phyloP scores from a whole-genome alignment of 495 filamentous ascomycete species.

The Venustampulla echinocandica region DNA sequence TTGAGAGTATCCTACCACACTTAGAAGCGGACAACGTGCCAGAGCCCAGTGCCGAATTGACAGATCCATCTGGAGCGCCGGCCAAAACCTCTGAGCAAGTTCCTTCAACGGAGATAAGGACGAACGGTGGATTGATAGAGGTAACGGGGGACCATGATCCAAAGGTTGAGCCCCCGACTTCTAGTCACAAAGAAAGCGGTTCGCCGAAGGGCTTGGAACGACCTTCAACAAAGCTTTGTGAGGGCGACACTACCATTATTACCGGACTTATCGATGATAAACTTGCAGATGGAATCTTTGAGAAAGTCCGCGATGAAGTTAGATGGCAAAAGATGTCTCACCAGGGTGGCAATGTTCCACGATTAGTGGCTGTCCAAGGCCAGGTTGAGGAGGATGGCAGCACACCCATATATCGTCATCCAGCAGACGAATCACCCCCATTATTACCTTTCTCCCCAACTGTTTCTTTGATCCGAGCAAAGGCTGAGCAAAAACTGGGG shows the following conservation, averaged over 20 bases:
- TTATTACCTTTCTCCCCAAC: slow-evolving; percentile 64
- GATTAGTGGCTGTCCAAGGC: slow-evolving; percentile 89
- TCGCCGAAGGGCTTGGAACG: slow-evolving; percentile 5
- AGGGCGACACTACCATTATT: slow-evolving; percentile 74
- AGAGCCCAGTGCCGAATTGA: background rate
- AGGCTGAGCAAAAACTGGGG: slow-evolving; percentile 58
- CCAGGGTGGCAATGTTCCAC: slow-evolving; percentile 81
- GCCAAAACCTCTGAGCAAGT: background rate
- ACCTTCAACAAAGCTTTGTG: slow-evolving; percentile 39
- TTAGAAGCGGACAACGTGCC: background rate
- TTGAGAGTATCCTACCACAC: slow-evolving; percentile 5
- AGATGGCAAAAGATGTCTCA: slow-evolving; percentile 90
- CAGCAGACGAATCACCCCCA: slow-evolving; percentile 80
- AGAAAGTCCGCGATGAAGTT: slow-evolving; percentile 65
- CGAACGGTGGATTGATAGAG: background rate
- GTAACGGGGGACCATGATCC: slow-evolving; percentile 1
- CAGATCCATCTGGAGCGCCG: background rate
- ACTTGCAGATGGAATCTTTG: slow-evolving; percentile 52
- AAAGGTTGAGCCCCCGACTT: background rate
- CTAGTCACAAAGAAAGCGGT: background rate
- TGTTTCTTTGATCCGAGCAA: slow-evolving; percentile 56
- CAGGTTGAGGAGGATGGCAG: slow-evolving; percentile 59
- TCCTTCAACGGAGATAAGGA: background rate
- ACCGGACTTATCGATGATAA: slow-evolving; percentile 51
- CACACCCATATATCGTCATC: slow-evolving; percentile 89